Evolutionary conservation across 129 eudicot genomes (phyloP).

Genomic region (Lactuca saligna): DNA sequence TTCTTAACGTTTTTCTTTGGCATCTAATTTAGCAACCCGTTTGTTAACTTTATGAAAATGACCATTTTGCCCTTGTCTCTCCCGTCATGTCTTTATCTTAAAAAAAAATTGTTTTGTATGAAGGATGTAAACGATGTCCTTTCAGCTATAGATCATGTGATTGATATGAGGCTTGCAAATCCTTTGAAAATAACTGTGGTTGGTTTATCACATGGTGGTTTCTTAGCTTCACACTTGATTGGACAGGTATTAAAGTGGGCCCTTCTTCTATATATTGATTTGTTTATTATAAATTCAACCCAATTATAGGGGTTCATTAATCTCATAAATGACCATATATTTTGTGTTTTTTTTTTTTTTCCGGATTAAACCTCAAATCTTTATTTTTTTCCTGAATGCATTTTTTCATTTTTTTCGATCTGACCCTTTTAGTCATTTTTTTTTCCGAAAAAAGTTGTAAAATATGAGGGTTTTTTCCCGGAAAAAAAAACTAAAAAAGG

Average conservation of each 20-base stretch:
- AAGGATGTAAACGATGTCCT: conserved; percentile 95
- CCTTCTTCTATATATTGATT: background rate
- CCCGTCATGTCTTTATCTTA: no score
- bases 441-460: no score
- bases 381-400: no score
- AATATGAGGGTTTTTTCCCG: no score
- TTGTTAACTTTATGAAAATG: background rate
- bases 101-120: conserved; percentile 13
- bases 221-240: conserved; percentile 88
- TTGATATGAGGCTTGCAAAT: conserved; percentile 71
- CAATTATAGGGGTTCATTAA: background rate
- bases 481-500: no score
- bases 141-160: conserved; percentile 67
- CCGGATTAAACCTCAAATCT: no score
- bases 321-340: no score
- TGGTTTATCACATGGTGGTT: conserved; percentile 99
- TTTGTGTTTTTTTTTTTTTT: no score
- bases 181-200: conserved; percentile 72
- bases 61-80: no score
- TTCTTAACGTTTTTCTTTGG: no score
- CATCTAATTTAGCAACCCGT: background rate
- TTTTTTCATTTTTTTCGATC: no score
- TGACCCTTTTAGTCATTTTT: no score
- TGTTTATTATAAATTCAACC: conserved; percentile 1
- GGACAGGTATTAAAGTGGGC: conserved; percentile 64